Base-by-base conservation (phyloP, 1,284 basidiomycete genomes). In the Agaricales sp. region DNA sequence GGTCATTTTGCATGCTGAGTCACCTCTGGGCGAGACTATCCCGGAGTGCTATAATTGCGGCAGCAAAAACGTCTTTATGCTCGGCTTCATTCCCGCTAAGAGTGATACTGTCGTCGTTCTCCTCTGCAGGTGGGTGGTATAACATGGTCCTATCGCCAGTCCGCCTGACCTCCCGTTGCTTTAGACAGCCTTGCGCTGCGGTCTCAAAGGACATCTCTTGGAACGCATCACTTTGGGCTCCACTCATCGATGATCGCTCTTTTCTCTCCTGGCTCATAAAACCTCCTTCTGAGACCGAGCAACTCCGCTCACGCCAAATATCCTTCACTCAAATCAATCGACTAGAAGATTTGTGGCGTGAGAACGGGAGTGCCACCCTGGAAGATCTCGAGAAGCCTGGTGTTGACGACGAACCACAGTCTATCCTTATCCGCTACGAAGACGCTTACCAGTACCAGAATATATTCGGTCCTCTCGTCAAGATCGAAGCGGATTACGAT, bases 391-490 rank as follows among this genome's bases (percentile, higher is more conserved):
- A 97, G 63, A 94, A 96, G 60, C 91, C 92, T 1, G 92, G 93
- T 1, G 90, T 94, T 0, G 94, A 97, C 60, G 93, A 97, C 63
- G 95, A 98, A 61, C 93, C 95, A 13, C 91, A 95, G 63, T 80
- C 87, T 1, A 91, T 99, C 54, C 63, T 96, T 23, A 67, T 92
- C 41, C 83, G 83, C 25, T 99, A 99, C 65, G 95, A 99, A 64
- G 96, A 99, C 63, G 95, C 96, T 35, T 98, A 98, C 63, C 95
- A 99, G 64, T 99, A 99, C 64, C 95, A 98, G 68, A 98, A 98
- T 63, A 98, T 99, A 52, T 95, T 98, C 61, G 95, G 95, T 1
- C 95, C 95, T 4, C 77, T 99, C 38, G 95, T 99, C 64, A 99
- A 99, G 72, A 98, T 99, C 59, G 96, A 99, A 64, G 96, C 96